Evolutionary conservation across 2,329 filamentous ascomycete genomes (phyloP), one percentile per base, ranked within the genome.

Genomic region (Colletotrichum truncatum): DNA sequence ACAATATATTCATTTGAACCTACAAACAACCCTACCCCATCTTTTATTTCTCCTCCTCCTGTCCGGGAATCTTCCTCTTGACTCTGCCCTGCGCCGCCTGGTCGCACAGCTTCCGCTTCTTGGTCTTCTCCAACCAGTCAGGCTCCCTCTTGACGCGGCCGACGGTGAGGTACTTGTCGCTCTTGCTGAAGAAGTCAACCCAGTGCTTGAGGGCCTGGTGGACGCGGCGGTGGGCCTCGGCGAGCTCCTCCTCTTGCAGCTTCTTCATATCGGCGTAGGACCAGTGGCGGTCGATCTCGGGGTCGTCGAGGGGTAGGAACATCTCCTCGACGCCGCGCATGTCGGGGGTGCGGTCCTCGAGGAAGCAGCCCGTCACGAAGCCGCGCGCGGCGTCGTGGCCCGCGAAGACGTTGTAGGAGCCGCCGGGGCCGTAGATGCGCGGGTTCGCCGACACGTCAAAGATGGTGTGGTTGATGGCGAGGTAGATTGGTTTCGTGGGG

Each of bases 331-430:
- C 91, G 46, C 96, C 96, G 67, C 92, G 87, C 76, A 98, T 81
- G 80, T 99, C 96, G 4, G 92, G 85, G 2, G 90, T 96, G 30
- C 90, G 83, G 82, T 99, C 96, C 68, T 93, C 91, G 38, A 87
- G 82, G 81, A 99, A 99, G 78, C 96, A 99, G 16, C 93, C 93
- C 2, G 96, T 98, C 9, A 99, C 89, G 78, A 94, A 99, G 18
- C 91, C 93, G 51, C 96, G 91, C 12, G 92, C 89, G 32, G 95
- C 94, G 78, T 99, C 96, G 67, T 86, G 85, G 66, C 95, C 96
- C 0, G 94, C 88, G 77, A 99, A 97, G 80, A 91, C 90, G 73
- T 90, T 85, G 83, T 99, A 99, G 36, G 89, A 89, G 4, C 94
- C 96, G 26, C 93, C 94, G 0, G 94, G 91, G 1, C 93, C 93